Conservation (phyloP, 2,329 filamentous ascomycete genomes). For the Tolypocladium amazonense region DNA sequence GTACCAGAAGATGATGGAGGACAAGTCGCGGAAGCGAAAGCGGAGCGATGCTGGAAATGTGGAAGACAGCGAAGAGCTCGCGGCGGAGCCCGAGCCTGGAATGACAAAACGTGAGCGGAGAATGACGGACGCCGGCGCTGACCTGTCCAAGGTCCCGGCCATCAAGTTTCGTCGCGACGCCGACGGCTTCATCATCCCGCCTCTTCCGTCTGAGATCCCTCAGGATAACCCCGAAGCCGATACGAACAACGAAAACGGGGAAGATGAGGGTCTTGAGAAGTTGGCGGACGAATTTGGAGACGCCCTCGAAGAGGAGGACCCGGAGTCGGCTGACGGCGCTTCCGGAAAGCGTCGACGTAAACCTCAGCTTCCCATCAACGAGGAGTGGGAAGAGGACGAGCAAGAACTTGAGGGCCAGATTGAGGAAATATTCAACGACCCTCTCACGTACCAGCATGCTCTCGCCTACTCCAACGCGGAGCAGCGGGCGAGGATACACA, state of each 20-base stretch:
- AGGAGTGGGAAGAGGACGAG: conserved; percentile 54
- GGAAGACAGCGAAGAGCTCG: conserved; percentile 7
- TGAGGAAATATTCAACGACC: conserved; percentile 56
- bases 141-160: conserved; percentile 22
- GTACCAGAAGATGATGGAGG: conserved; percentile 41
- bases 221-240: conserved; percentile 15
- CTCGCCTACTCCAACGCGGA: conserved; percentile 48
- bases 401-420: conserved; percentile 60
- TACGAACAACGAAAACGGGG: conserved; percentile 4
- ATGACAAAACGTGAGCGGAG: conserved; percentile 3
- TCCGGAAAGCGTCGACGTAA: conserved; percentile 17
- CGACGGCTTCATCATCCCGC: conserved; percentile 59
- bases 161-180: conserved; percentile 42
- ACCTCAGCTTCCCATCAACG: conserved; percentile 43
- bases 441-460: conserved; percentile 43
- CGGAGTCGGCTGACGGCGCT: conserved; percentile 6
- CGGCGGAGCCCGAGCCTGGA: not conserved
- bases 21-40: conserved; percentile 38
- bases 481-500: conserved; percentile 42
- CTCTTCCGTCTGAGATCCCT: conserved; percentile 29
- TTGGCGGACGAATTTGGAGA: conserved; percentile 36
- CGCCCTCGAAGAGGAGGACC: conserved; percentile 19
- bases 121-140: conserved; percentile 18
- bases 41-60: conserved; percentile 15
- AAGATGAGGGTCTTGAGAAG: conserved; percentile 23